phyloP scores from a whole-genome alignment of 1,284 basidiomycete species.

The Abortiporus biennis region DNA sequence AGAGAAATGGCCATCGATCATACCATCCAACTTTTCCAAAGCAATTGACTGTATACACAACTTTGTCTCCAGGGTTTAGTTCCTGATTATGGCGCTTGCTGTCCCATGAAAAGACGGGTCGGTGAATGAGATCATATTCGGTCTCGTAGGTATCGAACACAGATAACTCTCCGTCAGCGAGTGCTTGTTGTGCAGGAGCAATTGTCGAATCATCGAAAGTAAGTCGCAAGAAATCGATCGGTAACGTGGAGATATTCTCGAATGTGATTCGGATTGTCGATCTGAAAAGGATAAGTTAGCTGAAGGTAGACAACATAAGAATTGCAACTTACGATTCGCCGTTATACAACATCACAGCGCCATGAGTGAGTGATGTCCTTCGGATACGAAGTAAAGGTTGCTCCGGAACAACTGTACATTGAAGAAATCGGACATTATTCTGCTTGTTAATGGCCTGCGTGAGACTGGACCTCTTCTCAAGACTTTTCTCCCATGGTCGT shows the following conservation, averaged over 20 bases:
- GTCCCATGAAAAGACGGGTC: slow-evolving; percentile 81
- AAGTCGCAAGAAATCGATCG: slow-evolving; percentile 82
- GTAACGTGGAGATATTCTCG: slow-evolving; percentile 79
- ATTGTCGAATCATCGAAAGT: slow-evolving; percentile 89
- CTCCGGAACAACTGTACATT: slow-evolving; percentile 77
- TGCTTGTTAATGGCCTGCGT: slow-evolving; percentile 27
- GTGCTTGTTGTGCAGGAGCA: slow-evolving; percentile 63
- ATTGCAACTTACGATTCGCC: slow-evolving; percentile 70
- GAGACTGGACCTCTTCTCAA: slow-evolving; percentile 19
- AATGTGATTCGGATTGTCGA: slow-evolving; percentile 79
- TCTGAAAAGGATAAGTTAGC: slow-evolving; percentile 33
- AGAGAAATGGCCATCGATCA: slow-evolving; percentile 22
- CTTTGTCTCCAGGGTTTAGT: slow-evolving; percentile 70
- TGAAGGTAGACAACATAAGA: slow-evolving; percentile 2
- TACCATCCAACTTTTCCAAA: slow-evolving; percentile 90
- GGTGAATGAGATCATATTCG: slow-evolving; percentile 75
- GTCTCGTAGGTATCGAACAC: slow-evolving; percentile 89
- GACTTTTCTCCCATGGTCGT: slow-evolving; percentile 49
- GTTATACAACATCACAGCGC: slow-evolving; percentile 89
- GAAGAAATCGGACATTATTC: slow-evolving; percentile 48
- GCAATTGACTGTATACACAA: slow-evolving; percentile 66
- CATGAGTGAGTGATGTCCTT: slow-evolving; percentile 83
- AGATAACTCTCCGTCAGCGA: slow-evolving; percentile 75
- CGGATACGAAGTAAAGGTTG: slow-evolving; percentile 85
- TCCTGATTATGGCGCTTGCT: slow-evolving; percentile 40